Base-by-base conservation (phyloP, 805 yeast species). In the Pichia insulana region DNA sequence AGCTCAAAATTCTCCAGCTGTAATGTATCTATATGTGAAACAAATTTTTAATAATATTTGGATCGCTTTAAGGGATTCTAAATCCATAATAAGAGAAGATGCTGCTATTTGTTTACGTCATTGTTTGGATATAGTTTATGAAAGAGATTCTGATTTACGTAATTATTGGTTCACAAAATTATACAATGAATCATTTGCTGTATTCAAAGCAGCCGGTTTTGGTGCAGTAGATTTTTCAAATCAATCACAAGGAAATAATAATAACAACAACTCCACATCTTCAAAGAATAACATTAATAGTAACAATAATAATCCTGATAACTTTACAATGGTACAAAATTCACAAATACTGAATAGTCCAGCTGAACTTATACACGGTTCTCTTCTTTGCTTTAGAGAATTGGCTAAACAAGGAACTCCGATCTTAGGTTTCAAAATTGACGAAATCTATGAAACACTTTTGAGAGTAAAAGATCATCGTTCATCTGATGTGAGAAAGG, bases 1-100 rank as follows among this genome's bases (percentile, higher is more conserved):
- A 47, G 96, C 96, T 0, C 76, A 76, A 42, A 84, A 85, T 55
- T 83, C 95, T 2, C 96, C 97, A 2, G 84, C 94, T 8, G 66
- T 88, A 44, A 67, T 90, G 40, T 83, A 83, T 56, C 76, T 80
- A 30, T 85, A 83, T 59, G 82, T 87, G 27, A 78, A 81, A 46
- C 82, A 83, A 33, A 80, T 89, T 15, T 66, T 90, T 42, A 85
- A 83, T 37, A 80, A 83, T 51, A 76, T 92, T 15, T 90, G 97
- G 96, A 71, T 79, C 32, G 95, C 94, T 0, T 65, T 92, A 34
- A 70, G 90, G 47, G 97, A 92, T 58, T 71, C 78, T 16, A 88
- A 85, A 53, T 65, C 78, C 16, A 70, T 74, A 2, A 80, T 90
- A 33, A 70, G 97, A 51, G 71, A 71, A 42, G 97, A 90, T 57